phyloP scores from a whole-genome alignment of 139 green algal species.

The Chlamydomonas sphaeroides region DNA sequence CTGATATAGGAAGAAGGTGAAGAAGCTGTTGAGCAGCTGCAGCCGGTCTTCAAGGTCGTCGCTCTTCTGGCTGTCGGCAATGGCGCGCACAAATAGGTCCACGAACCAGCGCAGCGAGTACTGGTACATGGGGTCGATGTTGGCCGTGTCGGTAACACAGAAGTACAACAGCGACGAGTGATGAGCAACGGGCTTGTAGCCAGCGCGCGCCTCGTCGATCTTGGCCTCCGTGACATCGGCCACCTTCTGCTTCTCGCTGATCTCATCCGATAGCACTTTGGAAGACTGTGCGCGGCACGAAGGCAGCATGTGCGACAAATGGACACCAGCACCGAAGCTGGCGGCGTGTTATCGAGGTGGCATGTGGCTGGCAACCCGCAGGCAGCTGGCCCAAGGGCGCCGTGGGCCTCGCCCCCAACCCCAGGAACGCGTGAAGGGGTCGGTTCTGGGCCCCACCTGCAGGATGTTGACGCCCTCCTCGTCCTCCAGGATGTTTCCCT shows the following conservation, averaged over 20 bases:
- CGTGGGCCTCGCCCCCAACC: too few relatives aligned
- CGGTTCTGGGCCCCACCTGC: conserved; percentile 40
- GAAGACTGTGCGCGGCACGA: conserved; percentile 43
- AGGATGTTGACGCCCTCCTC: conserved; percentile 83
- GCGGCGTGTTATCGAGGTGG: too few relatives aligned
- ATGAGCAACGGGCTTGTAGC: conserved; percentile 78
- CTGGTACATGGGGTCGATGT: conserved; percentile 85
- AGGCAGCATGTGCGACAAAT: too few relatives aligned
- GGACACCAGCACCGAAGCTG: too few relatives aligned
- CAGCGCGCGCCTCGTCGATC: conserved; percentile 78
- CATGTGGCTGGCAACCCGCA: too few relatives aligned
- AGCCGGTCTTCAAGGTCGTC: conserved; percentile 71
- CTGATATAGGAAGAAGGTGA: conserved; percentile 79
- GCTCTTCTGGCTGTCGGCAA: conserved; percentile 57
- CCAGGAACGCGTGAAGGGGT: too few relatives aligned
- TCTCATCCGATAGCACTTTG: conserved; percentile 80
- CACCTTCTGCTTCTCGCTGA: conserved; percentile 78
- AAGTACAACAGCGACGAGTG: conserved; percentile 82
- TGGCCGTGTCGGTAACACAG: conserved; percentile 69
- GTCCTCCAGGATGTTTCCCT: conserved; percentile 89
- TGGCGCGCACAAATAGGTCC: conserved; percentile 69
- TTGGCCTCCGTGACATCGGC: conserved; percentile 85
- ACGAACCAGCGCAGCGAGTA: conserved; percentile 79
- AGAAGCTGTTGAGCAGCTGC: conserved; percentile 73
- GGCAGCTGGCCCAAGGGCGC: too few relatives aligned